Evolutionary conservation across 768 basidiomycete genomes (phyloP).

Genomic region (Leucocoprinus leucothites): DNA sequence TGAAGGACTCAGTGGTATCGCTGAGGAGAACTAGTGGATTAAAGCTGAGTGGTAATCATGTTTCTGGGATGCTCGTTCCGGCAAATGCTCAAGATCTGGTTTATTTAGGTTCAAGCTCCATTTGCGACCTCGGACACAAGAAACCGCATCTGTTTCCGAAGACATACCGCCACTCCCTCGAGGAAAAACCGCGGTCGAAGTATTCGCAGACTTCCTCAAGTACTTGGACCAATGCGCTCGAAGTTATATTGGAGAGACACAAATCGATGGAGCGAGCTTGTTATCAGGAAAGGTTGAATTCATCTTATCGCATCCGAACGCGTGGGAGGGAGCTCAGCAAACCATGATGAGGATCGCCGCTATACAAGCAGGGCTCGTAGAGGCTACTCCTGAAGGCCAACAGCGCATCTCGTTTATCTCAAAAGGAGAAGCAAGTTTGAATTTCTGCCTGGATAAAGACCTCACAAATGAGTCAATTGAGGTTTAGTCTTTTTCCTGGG

Average conservation of each 20-base stretch:
- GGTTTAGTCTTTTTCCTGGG: conserved; percentile 24
- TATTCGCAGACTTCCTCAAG: conserved; percentile 47
- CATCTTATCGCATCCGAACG: conserved; percentile 57
- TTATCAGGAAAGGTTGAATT: conserved; percentile 45
- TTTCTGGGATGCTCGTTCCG: background rate
- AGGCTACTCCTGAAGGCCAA: conserved; percentile 30
- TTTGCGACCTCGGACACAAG: conserved; percentile 23
- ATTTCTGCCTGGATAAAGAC: conserved; percentile 48
- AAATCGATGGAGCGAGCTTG: conserved; percentile 35
- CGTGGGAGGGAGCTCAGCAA: conserved; percentile 59
- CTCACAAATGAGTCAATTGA: conserved; percentile 32
- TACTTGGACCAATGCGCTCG: conserved; percentile 44
- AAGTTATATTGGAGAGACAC: conserved; percentile 44
- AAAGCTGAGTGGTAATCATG: conserved; percentile 43
- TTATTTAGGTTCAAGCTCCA: conserved; percentile 29
- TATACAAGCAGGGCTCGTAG: conserved; percentile 45
- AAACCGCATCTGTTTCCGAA: conserved; percentile 5
- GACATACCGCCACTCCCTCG: conserved; percentile 37
- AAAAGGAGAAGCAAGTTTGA: conserved; percentile 57
- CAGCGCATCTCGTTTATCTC: conserved; percentile 48
- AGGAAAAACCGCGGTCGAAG: conserved; percentile 34
- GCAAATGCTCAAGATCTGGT: conserved; percentile 8
- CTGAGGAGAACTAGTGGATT: conserved; percentile 42
- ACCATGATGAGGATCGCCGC: conserved; percentile 49
- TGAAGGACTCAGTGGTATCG: conserved; percentile 32